Evolutionary conservation across 495 filamentous ascomycete genomes (phyloP).

Genomic region (Podospora didyma): DNA sequence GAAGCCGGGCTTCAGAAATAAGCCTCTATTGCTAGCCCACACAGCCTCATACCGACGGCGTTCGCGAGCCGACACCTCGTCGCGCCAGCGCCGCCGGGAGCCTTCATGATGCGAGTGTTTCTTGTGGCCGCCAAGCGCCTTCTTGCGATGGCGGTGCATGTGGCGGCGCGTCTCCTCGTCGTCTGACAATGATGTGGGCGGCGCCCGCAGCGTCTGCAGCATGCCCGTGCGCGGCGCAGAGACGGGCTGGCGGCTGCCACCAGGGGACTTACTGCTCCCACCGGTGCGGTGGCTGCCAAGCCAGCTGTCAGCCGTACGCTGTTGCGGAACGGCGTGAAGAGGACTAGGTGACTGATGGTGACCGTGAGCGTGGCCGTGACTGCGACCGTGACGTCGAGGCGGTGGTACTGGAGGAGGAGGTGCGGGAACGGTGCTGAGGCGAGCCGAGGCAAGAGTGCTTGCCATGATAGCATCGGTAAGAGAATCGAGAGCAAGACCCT

Average conservation of each 20-base stretch:
- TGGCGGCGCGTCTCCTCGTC: conserved; percentile 48
- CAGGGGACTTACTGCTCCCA: conserved; percentile 50
- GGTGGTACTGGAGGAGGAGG: conserved; percentile 27
- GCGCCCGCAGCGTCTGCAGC: conserved; percentile 70
- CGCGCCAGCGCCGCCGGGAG: conserved; percentile 77
- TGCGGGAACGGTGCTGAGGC: conserved; percentile 20
- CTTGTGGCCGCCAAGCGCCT: conserved; percentile 35
- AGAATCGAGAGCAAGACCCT: conserved; percentile 35
- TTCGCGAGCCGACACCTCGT: conserved; percentile 70
- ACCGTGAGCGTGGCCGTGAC: conserved; percentile 7
- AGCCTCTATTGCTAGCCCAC: conserved; percentile 87
- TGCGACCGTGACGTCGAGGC: conserved; percentile 17
- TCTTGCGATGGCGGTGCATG: conserved; percentile 41
- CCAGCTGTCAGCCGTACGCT: conserved; percentile 37
- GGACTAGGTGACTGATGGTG: conserved; percentile 40
- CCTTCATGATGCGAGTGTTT: conserved; percentile 86
- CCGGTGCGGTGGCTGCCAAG: conserved; percentile 39
- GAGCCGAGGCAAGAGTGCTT: conserved; percentile 72
- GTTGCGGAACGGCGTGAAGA: conserved; percentile 32
- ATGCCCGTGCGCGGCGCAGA: conserved; percentile 43
- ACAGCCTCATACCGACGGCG: conserved; percentile 93
- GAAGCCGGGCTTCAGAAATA: conserved; percentile 31
- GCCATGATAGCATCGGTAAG: conserved; percentile 77
- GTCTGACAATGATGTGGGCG: conserved; percentile 50
- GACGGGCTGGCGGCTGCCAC: conserved; percentile 27